Evolutionary conservation across 306 rosid species (phyloP).

Genomic region (Inga laurina): DNA sequence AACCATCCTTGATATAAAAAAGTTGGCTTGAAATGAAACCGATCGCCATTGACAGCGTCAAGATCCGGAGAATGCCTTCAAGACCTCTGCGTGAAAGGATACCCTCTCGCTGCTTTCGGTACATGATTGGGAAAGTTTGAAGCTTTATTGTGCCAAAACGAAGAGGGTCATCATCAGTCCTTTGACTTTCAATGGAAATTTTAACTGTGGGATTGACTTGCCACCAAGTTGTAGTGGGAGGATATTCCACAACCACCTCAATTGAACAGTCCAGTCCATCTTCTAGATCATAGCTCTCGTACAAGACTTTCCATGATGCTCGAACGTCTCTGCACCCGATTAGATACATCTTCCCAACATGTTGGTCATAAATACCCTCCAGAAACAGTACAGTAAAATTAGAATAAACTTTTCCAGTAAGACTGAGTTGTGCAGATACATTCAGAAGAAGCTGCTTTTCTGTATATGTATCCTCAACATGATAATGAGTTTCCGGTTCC

Average conservation of each 20-base stretch:
- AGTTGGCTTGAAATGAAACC: slow-evolving; percentile 77
- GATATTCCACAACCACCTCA: slow-evolving; percentile 76
- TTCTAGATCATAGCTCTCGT: slow-evolving; percentile 72
- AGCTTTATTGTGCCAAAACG: slow-evolving; percentile 56
- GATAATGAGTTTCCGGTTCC: slow-evolving; percentile 59
- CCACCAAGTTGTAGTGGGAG: slow-evolving; percentile 85
- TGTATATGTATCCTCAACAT: slow-evolving; percentile 55
- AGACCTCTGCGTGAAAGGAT: slow-evolving; percentile 74
- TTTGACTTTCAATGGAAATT: slow-evolving; percentile 68
- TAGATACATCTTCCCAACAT: slow-evolving; percentile 79
- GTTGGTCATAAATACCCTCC: slow-evolving; percentile 89
- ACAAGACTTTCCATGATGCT: slow-evolving; percentile 73
- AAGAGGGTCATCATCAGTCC: slow-evolving; percentile 74
- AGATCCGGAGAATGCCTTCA: slow-evolving; percentile 76
- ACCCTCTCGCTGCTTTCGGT: slow-evolving; percentile 77
- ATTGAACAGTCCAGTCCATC: slow-evolving; percentile 83
- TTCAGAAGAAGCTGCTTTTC: slow-evolving; percentile 87
- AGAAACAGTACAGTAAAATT: slow-evolving; percentile 67
- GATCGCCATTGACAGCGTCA: slow-evolving; percentile 77
- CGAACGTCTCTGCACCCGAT: slow-evolving; percentile 87
- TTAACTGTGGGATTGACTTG: slow-evolving; percentile 66
- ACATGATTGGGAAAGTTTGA: slow-evolving; percentile 63
- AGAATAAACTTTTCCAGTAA: slow-evolving; percentile 51
- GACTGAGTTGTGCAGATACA: slow-evolving; percentile 78
- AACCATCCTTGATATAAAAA: slow-evolving; percentile 54